Evolutionary conservation across 768 basidiomycete genomes (phyloP), one percentile per base, ranked within the genome.

Genomic region (Pleurotus tuoliensis): DNA sequence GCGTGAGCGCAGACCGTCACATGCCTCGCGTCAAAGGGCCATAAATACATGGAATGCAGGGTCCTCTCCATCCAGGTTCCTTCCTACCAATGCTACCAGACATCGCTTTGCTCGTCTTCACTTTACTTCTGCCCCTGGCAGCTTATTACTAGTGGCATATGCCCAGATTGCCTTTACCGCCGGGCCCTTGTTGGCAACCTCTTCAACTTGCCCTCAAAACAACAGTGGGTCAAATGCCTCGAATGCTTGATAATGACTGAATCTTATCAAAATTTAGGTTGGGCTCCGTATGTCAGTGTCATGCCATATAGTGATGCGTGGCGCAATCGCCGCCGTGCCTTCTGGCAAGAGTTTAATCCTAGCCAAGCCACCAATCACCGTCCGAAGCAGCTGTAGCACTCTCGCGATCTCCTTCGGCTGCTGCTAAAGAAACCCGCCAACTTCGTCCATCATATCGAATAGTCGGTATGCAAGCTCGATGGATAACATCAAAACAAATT

Each of bases 161-260:
- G 24, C 46, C 18, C 16, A 34, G 11, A 6, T 22, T 55, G 13
- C 49, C 74, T 7, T 71, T 82, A 11, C 78, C 78, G 34, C 79
- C 77, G 15, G 83, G 83, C 11, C 84, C 84, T 85, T 8, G 65
- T 85, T 22, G 84, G 83, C 11, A 84, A 81, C 59, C 61, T 80
- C 8, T 66, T 81, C 24, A 76, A 82, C 57, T 77, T 85, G 76
- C 79, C 83, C 27, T 63, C 66, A 13, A 72, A 75, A 37, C 69
- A 74, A 59, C 76, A 75, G 55, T 84, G 82, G 82, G 57, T 78
- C 18, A 78, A 74, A 0, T 84, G 82, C 61, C 70, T 78, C 15
- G 69, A 73, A n/a, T 79, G 41, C 13, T 43, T 43, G 15, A 16
- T 12, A 43, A n/a, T 43, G 41, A 3, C n/a, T 20, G 15, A 11